These are phyloP conservation scores for Globisporangium abappressorium DNA, from an alignment of 352 stramenopile genomes.

Conservation along the genomic window DNA sequence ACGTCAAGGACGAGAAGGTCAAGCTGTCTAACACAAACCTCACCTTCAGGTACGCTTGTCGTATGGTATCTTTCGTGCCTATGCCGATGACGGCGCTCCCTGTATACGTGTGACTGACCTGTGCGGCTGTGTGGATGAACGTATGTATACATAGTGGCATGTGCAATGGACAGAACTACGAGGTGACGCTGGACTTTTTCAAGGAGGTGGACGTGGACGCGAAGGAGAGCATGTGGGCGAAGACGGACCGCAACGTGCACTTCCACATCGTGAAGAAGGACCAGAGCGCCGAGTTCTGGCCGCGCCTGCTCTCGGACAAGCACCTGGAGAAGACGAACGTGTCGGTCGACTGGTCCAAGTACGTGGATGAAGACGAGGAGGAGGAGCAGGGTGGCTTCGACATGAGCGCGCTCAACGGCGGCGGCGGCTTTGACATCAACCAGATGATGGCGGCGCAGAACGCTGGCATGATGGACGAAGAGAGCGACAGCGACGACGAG, in stretches of 20 bases:
- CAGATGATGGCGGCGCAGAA: conserved; percentile 91
- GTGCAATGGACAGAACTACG: conserved; percentile 92
- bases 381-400: conserved; percentile 86
- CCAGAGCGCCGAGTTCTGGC: conserved; percentile 94
- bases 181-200: conserved; percentile 94
- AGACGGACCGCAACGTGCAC: conserved; percentile 93
- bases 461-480: conserved; percentile 69
- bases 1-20: conserved; percentile 93
- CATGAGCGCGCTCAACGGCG: conserved; percentile 83
- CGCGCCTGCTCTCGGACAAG: conserved; percentile 95
- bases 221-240: conserved; percentile 93
- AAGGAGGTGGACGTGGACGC: conserved; percentile 90
- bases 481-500: conserved; percentile 76
- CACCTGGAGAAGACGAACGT: conserved; percentile 96
- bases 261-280: conserved; percentile 97
- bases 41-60: conserved; percentile 67
- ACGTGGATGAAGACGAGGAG: conserved; percentile 96
- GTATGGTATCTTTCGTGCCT: not conserved
- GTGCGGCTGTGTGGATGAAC: not conserved
- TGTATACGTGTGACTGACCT: not conserved
- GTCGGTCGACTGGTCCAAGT: conserved; percentile 96
- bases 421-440: conserved; percentile 94
- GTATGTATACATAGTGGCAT: conserved; percentile 50
- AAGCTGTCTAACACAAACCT: conserved; percentile 87
- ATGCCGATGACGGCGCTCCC: not conserved